Conservation (phyloP, 345 rosid genomes). For the Eucalyptus curtisii region DNA sequence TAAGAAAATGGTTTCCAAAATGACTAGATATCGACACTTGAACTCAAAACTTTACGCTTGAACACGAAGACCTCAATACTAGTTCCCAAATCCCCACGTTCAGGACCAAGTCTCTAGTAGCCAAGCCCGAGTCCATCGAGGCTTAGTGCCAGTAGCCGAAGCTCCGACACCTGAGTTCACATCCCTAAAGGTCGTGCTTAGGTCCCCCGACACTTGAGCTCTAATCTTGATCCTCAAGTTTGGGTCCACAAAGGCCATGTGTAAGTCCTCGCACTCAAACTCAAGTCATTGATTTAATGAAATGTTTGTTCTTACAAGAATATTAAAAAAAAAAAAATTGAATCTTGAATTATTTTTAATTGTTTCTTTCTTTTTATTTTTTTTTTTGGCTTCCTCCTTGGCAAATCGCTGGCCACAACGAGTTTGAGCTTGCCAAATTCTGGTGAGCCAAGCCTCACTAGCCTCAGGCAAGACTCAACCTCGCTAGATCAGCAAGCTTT, state of each 20-base stretch:
- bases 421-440: not conserved
- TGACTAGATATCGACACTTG: no score
- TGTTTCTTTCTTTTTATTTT: not conserved
- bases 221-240: not conserved
- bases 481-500: not conserved
- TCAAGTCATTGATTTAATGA: not conserved
- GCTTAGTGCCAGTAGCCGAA: not conserved
- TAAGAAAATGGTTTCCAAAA: accelerated
- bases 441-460: not conserved
- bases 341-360: not conserved
- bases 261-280: not conserved
- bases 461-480: not conserved
- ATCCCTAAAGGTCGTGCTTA: accelerated
- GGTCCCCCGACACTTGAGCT: not conserved
- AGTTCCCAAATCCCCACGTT: not conserved
- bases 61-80: not conserved
- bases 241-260: not conserved
- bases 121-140: not conserved
- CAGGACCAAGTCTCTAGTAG: not conserved
- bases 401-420: not conserved
- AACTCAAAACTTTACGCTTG: not conserved
- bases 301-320: not conserved
- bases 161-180: accelerated
- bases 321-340: not conserved
- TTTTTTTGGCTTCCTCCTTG: not conserved